A percentile compares a stretch with the other conserved stretches of the same genome.
Conservation (phyloP, 2,329 filamentous ascomycete genomes). For the Dothistroma septosporum region DNA sequence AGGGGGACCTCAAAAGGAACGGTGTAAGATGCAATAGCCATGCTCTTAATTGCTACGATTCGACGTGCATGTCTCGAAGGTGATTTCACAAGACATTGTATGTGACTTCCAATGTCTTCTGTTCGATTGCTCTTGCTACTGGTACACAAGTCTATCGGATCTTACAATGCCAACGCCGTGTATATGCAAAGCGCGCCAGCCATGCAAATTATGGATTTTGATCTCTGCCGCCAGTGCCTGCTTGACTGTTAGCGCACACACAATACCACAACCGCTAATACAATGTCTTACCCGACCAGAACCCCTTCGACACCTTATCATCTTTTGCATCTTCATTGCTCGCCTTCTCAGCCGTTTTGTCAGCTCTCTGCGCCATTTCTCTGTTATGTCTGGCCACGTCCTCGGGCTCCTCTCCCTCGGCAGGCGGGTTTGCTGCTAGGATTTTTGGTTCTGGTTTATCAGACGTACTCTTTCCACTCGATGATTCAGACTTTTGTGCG, state of each 20-base stretch:
- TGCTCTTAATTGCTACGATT: neutral
- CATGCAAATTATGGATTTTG: neutral
- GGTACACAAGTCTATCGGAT: neutral
- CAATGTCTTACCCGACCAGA: conserved; percentile 6
- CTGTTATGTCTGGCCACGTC: conserved; percentile 27
- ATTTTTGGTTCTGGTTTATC: conserved; percentile 12
- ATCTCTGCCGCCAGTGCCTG: conserved; percentile 5
- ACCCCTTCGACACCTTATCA: conserved; percentile 12
- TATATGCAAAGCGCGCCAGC: neutral
- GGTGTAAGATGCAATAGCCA: neutral
- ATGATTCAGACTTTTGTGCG: neutral
- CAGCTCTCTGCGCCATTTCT: conserved; percentile 44
- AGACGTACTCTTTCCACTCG: conserved; percentile 4
- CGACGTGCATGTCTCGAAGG: neutral
- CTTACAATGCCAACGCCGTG: neutral
- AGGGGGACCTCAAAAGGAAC: no score
- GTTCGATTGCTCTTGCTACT: neutral
- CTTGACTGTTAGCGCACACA: neutral
- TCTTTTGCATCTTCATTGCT: conserved; percentile 9
- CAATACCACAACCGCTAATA: neutral
- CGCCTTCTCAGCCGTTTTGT: conserved; percentile 29
- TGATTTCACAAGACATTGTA: neutral
- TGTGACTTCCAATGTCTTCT: neutral
- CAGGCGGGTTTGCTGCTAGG: conserved; percentile 9
- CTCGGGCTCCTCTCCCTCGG: conserved; percentile 8